Percentiles rank a stretch among this genome's conserved stretches.
Conservation (phyloP, 169 alveolate species). For the Cyclospora cayetanensis region DNA sequence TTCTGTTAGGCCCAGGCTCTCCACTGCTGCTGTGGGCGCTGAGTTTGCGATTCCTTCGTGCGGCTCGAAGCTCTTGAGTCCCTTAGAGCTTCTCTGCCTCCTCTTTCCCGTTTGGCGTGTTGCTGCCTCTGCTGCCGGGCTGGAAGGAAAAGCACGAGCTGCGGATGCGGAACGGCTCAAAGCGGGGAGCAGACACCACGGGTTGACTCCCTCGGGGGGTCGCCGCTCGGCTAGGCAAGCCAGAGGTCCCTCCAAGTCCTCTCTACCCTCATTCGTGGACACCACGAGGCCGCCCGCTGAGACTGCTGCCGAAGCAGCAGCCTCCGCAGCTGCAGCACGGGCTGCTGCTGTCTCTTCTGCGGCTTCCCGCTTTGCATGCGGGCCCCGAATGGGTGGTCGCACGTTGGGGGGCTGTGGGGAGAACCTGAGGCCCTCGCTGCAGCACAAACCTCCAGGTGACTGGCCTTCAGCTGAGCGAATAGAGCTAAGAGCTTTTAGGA, state of each 20-base stretch:
- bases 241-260: background rate
- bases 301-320: background rate
- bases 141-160: background rate
- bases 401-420: background rate
- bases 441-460: background rate
- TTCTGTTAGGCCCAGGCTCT: background rate
- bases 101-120: background rate
- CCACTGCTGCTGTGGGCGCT: background rate
- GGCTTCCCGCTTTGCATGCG: background rate
- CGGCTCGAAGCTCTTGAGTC: background rate
- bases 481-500: background rate
- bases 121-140: background rate
- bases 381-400: background rate
- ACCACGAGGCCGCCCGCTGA: background rate
- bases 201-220: background rate
- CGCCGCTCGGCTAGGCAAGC: no score
- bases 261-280: background rate
- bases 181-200: background rate
- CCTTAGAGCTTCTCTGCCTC: background rate
- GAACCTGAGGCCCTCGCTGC: slow-evolving; percentile 6
- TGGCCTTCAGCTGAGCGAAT: background rate
- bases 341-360: slow-evolving; percentile 14
- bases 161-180: background rate
- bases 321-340: background rate
- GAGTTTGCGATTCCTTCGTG: background rate